phyloP scores from a whole-genome alignment of 2,329 filamentous ascomycete species.

The Cladosporium austrohemisphaericum region DNA sequence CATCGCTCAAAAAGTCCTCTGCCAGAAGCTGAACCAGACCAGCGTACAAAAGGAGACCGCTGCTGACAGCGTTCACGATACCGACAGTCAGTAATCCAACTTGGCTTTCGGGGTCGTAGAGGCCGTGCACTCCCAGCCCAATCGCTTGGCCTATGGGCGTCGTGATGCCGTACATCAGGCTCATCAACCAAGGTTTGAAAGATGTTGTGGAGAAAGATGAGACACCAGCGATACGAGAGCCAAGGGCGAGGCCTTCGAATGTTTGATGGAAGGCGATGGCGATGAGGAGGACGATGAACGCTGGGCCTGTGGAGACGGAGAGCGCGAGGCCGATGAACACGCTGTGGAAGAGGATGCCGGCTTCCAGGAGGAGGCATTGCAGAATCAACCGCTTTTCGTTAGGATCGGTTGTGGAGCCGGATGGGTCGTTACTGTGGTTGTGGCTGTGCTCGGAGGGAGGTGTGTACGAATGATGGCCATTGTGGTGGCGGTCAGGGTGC shows the following conservation, averaged over 20 bases:
- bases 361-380: conserved; percentile 71
- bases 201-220: conserved; percentile 69
- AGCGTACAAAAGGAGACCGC: conserved; percentile 47
- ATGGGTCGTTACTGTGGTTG: neutral
- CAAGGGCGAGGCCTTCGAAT: conserved; percentile 66
- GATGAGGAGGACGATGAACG: conserved; percentile 63
- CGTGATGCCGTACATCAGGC: conserved; percentile 58
- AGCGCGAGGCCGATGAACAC: conserved; percentile 73
- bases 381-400: conserved; percentile 61
- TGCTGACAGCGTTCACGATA: conserved; percentile 49
- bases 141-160: conserved; percentile 51
- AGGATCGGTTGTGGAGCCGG: conserved; percentile 5
- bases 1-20: conserved; percentile 57
- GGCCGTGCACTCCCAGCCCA: conserved; percentile 46
- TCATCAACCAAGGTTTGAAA: conserved; percentile 69
- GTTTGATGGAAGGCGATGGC: conserved; percentile 71
- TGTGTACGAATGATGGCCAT: conserved; percentile 3
- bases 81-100: conserved; percentile 49
- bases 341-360: conserved; percentile 75
- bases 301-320: conserved; percentile 62
- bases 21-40: conserved; percentile 49
- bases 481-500: conserved; percentile 19
- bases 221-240: conserved; percentile 66
- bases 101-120: conserved; percentile 48
- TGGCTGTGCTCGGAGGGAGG: neutral